Evolutionary conservation across 2,329 filamentous ascomycete genomes (phyloP), one percentile per base, ranked within the genome.

Genomic region (Eutypella sp.): DNA sequence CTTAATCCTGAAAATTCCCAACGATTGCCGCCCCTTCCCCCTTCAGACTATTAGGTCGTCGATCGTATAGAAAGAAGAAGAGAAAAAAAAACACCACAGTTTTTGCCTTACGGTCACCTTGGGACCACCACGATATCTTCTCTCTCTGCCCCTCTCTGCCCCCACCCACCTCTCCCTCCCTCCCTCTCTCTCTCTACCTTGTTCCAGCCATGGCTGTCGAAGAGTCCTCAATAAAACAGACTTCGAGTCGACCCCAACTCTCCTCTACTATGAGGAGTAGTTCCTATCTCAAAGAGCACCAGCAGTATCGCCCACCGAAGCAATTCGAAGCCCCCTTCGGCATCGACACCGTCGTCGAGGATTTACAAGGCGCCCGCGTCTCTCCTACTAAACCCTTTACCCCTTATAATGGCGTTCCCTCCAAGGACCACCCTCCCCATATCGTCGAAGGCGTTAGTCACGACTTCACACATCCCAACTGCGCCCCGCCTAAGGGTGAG

Each of bases 281-380:
- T 62, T 83, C 79, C 13, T 84, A 79, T 58, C 68, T 84, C 46
- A 73, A 74, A 61, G 80, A 84, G 53, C 77, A 83, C 57, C 79
- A 83, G 62, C 78, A 84, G 58, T 82, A 81, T 53, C 77, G 80
- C 41, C 76, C 78, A 24, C 77, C 78, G 10, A 66, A 68, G 48
- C 71, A 71, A 49, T 70, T 75, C 40, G 79, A 82, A 23, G 70
- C 68, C 47, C 73, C 77, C 60, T 79, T 80, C 51, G 80, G 79
- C 50, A 84, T 84, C 55, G 81, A 85, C 59, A 81, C 79, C 39
- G 79, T 84, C 15, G 75, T 84, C 42, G 81, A 84, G 61, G 76
- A 79, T 48, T 57, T 74, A 25, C 66, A 68, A 49, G 62, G 62
- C 24, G 61, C 66, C 27, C 62, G 60, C 34, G 57, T 71, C 49